Evolutionary conservation across 768 basidiomycete genomes (phyloP), one percentile per base, ranked within the genome.

Genomic region (Amanita phalloides): DNA sequence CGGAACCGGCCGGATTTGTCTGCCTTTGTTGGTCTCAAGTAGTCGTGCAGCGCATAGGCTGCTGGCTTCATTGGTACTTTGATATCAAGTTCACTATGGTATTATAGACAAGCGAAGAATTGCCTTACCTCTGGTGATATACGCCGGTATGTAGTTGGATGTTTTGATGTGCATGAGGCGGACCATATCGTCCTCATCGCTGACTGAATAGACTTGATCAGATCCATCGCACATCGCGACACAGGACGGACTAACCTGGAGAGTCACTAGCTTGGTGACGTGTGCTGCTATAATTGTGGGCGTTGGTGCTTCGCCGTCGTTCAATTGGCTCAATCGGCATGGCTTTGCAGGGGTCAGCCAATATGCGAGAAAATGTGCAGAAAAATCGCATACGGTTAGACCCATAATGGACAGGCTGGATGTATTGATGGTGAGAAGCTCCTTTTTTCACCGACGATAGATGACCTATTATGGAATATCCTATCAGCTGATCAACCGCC

Each of bases 1-100:
- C 35, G 9, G 21, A 9, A 33, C 79, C 53, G 20, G 66, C 57
- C 6, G 67, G 73, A 38, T 58, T 67, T 42, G 64, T 60, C 49
- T 60, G 56, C 21, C 58, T 63, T 41, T 66, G 62, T 28, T 41
- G 44, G 49, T 64, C 62, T 51, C 62, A 75, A 14, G 75, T 72
- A 72, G 78, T 78, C 81, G 54, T 70, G 70, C 50, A 77, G 55
- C 52, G 71, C 59, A 45, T 73, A 64, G 1, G 69, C 61, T 26
- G 71, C 71, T 10, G 57, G 64, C 55, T 73, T 74, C 62, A 66
- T 70, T 3, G 64, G 66, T 52, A 59, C 68, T 69, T 44, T 45
- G 35, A 30, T 7, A 37, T 48, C 17, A 21, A 37, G 37, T 21
- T 42, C n/a, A 52, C 20, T 23, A 21, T 8, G 17, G 32, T 13